Evolutionary conservation across 164 flowering plant genomes (phyloP).

Genomic region (Vitis cinerea): DNA sequence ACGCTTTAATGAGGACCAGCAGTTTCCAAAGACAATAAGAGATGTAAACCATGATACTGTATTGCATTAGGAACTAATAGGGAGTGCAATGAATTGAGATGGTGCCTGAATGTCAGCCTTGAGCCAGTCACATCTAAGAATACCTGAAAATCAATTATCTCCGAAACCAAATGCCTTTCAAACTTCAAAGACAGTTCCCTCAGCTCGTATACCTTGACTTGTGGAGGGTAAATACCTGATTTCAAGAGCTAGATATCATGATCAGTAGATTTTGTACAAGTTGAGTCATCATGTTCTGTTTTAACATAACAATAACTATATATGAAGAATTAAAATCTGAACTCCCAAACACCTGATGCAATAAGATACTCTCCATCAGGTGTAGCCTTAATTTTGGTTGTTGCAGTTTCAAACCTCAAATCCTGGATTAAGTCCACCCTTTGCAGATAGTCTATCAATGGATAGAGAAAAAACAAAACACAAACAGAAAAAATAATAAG

Average conservation of each 20-base stretch:
- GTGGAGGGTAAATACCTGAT: conserved; percentile 91
- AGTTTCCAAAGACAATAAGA: too few relatives aligned
- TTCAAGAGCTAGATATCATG: conserved; percentile 5
- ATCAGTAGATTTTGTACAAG: too few relatives aligned
- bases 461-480: conserved; percentile 2
- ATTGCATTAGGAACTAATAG: neutral
- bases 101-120: too few relatives aligned
- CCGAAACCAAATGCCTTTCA: conserved; percentile 78
- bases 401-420: conserved; percentile 87
- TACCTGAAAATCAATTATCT: conserved; percentile 90
- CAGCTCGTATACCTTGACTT: conserved; percentile 86
- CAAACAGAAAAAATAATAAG: neutral
- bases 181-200: conserved; percentile 81
- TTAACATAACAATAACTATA: neutral
- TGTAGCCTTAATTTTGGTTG: conserved; percentile 71
- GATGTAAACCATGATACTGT: too few relatives aligned
- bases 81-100: too few relatives aligned
- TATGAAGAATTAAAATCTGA: neutral
- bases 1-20: too few relatives aligned
- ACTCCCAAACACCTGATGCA: conserved; percentile 62
- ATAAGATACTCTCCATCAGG: conserved; percentile 88
- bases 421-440: conserved; percentile 87
- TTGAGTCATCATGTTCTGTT: neutral
- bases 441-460: conserved; percentile 55
- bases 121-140: neutral